Conservation (phyloP, 169 alveolate genomes). For the Cryptosporidium xiaoi region DNA sequence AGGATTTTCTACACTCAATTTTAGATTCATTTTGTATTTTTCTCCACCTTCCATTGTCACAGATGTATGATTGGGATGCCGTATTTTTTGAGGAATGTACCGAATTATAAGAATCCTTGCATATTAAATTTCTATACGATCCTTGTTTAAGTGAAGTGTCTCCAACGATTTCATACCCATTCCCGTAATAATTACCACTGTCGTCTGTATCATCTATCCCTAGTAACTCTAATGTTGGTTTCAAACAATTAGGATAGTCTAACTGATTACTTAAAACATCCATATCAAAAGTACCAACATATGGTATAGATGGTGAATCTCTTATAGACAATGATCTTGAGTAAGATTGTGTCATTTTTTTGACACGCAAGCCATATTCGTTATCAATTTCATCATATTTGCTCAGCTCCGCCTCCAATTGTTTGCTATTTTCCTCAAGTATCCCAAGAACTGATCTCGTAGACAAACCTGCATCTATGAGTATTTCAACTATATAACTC, state of each 20-base stretch:
- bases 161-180: conserved; percentile 60
- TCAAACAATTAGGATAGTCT: conserved; percentile 65
- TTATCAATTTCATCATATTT: conserved; percentile 12
- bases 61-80: conserved; percentile 43
- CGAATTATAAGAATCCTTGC: conserved; percentile 8
- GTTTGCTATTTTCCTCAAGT: conserved; percentile 7
- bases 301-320: conserved; percentile 50
- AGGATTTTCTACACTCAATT: conserved; percentile 43
- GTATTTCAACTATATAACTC: conserved; percentile 52
- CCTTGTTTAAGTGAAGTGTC: conserved; percentile 68
- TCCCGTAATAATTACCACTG: not conserved
- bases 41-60: conserved; percentile 74
- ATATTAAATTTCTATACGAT: conserved; percentile 40
- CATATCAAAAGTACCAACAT: conserved; percentile 72
- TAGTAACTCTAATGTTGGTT: conserved; percentile 1
- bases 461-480: conserved; percentile 60
- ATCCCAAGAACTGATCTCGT: conserved; percentile 43
- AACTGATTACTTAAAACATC: conserved; percentile 41
- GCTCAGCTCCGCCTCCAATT: conserved; percentile 5
- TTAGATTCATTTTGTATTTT: conserved; percentile 44
- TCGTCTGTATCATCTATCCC: conserved; percentile 22
- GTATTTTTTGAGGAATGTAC: conserved; percentile 21
- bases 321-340: conserved; percentile 57
- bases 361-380: conserved; percentile 38
- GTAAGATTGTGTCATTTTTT: conserved; percentile 13